Percentiles rank a stretch among this genome's conserved stretches.
Conservation (phyloP, 2,329 filamentous ascomycete species). For the Byssothecium circinans region DNA sequence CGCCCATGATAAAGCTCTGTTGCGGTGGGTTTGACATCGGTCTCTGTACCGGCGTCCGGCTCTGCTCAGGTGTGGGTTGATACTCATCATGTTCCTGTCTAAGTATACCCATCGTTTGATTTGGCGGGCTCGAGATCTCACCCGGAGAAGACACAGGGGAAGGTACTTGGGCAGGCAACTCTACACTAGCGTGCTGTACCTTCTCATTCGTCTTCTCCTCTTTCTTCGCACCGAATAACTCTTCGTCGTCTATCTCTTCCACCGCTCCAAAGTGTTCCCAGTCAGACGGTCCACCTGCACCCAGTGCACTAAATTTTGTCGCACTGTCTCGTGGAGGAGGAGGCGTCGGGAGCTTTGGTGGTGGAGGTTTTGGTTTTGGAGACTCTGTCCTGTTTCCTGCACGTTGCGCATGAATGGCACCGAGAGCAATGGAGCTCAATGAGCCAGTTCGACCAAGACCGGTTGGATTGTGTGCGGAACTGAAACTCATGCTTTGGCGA, state of each 20-base stretch:
- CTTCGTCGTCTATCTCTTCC: constrained; percentile 42
- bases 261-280: constrained; percentile 43
- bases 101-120: constrained; percentile 19
- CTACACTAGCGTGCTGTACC: constrained; percentile 27
- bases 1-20: constrained; percentile 25
- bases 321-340: constrained; percentile 31
- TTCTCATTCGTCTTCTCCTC: constrained; percentile 16
- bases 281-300: constrained; percentile 40
- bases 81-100: constrained; percentile 25
- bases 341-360: constrained; percentile 22
- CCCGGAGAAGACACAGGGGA: constrained; percentile 29
- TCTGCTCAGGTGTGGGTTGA: constrained; percentile 37
- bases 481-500: constrained; percentile 30
- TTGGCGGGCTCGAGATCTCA: constrained; percentile 37
- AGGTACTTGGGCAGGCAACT: constrained; percentile 30
- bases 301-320: constrained; percentile 37
- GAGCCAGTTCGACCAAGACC: constrained; percentile 30
- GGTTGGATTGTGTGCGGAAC: constrained; percentile 14
- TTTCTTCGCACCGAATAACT: constrained; percentile 33
- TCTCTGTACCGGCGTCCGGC: constrained; percentile 11
- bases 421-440: constrained; percentile 38
- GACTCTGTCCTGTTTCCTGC: constrained; percentile 25
- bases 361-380: constrained; percentile 30
- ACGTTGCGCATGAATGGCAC: constrained; percentile 29
- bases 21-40: constrained; percentile 18